These are phyloP conservation scores for Funneliformis caledonium DNA, from an alignment of 371 early-diverging fungal genomes.

Conservation along the genomic window DNA sequence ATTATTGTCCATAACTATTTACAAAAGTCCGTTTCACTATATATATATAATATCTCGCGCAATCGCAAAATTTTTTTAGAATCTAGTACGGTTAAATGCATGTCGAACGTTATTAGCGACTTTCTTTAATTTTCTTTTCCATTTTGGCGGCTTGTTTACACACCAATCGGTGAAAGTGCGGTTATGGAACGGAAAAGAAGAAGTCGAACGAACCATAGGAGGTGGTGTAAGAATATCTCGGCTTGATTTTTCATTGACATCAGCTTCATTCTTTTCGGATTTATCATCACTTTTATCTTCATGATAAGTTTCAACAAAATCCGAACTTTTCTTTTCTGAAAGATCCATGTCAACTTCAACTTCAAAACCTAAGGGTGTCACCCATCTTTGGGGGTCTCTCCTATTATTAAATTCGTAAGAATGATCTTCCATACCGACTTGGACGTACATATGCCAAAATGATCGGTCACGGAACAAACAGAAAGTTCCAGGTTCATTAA, in stretches of 20 bases:
- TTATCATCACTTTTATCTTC: neutral
- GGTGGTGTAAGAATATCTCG: neutral
- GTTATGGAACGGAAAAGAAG: neutral
- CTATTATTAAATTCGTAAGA: neutral
- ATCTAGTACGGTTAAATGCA: neutral
- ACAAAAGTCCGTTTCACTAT: too few species aligned
- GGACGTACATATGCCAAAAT: neutral
- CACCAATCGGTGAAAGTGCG: neutral
- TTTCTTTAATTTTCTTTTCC: neutral
- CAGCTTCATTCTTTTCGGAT: neutral
- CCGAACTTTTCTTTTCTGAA: neutral
- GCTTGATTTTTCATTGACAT: too few species aligned
- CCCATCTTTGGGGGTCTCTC: neutral
- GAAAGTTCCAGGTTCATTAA: neutral
- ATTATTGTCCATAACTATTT: too few species aligned
- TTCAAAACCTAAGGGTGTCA: neutral
- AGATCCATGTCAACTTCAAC: neutral
- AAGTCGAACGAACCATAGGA: neutral
- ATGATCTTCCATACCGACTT: neutral
- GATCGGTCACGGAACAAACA: neutral
- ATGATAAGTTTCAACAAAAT: neutral
- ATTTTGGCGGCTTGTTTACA: neutral
- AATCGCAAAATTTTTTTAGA: too few species aligned
- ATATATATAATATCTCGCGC: too few species aligned
- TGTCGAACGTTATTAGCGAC: neutral